phyloP scores from a whole-genome alignment of 1,284 basidiomycete species.

The Cystobasidium sp. region DNA sequence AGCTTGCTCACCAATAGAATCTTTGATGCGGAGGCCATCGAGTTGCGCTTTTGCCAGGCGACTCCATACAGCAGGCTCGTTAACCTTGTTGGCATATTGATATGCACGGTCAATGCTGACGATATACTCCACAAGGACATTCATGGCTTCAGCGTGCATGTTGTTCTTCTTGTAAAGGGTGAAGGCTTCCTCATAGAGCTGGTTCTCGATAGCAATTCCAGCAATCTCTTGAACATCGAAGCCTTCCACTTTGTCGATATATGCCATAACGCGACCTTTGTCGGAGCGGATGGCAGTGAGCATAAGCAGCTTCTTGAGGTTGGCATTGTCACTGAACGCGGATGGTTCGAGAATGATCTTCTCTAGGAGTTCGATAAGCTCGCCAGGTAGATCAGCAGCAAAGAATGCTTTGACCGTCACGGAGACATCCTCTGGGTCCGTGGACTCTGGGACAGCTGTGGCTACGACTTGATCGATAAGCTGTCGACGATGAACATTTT shows the following conservation, averaged over 20 bases:
- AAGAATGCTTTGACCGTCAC: slow-evolving; percentile 99
- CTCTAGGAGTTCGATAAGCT: slow-evolving; percentile 96
- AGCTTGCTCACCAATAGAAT: slow-evolving; percentile 76
- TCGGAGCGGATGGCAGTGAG: slow-evolving; percentile 96
- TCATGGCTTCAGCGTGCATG: slow-evolving; percentile 91
- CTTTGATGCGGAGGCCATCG: slow-evolving; percentile 97
- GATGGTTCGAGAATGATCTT: slow-evolving; percentile 98
- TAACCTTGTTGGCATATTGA: slow-evolving; percentile 95
- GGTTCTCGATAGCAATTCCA: slow-evolving; percentile 94
- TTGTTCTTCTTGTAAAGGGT: slow-evolving; percentile 95
- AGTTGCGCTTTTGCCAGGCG: slow-evolving; percentile 98
- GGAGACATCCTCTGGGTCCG: slow-evolving; percentile 98
- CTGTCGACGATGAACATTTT: slow-evolving; percentile 89
- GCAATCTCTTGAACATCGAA: slow-evolving; percentile 96
- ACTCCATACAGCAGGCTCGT: slow-evolving; percentile 96
- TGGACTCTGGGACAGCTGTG: slow-evolving; percentile 94
- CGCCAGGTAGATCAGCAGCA: slow-evolving; percentile 93
- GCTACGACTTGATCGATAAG: slow-evolving; percentile 95
- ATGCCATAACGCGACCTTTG: slow-evolving; percentile 97
- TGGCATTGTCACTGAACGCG: slow-evolving; percentile 96
- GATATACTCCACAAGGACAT: slow-evolving; percentile 96
- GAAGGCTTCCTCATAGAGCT: slow-evolving; percentile 94
- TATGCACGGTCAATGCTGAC: slow-evolving; percentile 96
- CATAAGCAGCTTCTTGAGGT: slow-evolving; percentile 90
- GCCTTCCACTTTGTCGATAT: slow-evolving; percentile 96